Conservation (phyloP, 2,329 filamentous ascomycete species). For the Penicillium brasilianum region DNA sequence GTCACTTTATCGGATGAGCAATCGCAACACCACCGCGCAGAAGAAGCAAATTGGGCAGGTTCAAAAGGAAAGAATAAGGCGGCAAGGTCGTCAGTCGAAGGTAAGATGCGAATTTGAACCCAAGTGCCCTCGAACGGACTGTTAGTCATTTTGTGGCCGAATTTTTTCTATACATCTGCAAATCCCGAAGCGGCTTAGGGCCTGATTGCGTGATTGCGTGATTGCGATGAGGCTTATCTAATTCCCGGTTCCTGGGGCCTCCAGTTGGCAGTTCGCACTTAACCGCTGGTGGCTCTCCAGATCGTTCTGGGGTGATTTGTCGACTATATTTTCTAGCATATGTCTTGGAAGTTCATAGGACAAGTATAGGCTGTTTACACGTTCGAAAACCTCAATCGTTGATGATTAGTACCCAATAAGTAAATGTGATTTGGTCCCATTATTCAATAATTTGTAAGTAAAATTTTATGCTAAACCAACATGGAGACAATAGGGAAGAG, state of each 20-base stretch:
- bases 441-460: no score
- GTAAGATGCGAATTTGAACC: background rate
- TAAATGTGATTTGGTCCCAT: no score
- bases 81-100: background rate
- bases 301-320: background rate
- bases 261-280: slow-evolving; percentile 3
- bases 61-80: background rate
- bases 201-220: slow-evolving; percentile 38
- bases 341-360: background rate
- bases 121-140: background rate
- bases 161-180: slow-evolving; percentile 33
- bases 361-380: background rate
- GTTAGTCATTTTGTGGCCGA: slow-evolving; percentile 14
- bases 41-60: background rate
- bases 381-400: background rate
- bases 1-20: background rate
- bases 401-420: background rate
- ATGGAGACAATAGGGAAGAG: background rate
- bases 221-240: slow-evolving; percentile 26
- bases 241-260: slow-evolving; percentile 10
- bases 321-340: background rate
- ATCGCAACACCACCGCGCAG: slow-evolving; percentile 1
- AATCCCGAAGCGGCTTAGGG: slow-evolving; percentile 36
- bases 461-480: background rate
- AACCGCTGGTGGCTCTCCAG: background rate